phyloP scores from a whole-genome alignment of 352 stramenopile genomes.

The Thalassiosira mediterranea region DNA sequence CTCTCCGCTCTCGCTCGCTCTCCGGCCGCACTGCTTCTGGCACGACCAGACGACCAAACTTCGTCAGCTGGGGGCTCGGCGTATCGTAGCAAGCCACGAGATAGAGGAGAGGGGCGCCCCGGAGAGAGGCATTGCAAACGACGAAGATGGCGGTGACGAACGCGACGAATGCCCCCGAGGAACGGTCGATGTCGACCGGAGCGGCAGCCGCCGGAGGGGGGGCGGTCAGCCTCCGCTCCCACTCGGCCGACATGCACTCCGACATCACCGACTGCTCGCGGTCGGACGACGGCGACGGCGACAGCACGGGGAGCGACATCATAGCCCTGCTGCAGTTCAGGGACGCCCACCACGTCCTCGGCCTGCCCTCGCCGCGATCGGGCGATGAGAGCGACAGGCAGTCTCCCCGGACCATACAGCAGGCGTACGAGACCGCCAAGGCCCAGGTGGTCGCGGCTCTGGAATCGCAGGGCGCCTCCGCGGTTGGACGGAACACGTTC shows the following conservation, averaged over 20 bases:
- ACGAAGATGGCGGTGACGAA: no score
- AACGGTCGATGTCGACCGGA: no score
- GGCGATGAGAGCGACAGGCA: not conserved
- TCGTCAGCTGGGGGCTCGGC: no score
- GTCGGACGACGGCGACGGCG: conserved; percentile 10
- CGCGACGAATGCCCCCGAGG: no score
- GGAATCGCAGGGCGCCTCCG: conserved; percentile 11
- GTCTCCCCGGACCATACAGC: conserved; percentile 14
- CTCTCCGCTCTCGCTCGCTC: no score
- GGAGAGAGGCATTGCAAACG: no score
- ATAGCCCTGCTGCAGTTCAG: conserved; percentile 39
- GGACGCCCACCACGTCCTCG: conserved; percentile 38
- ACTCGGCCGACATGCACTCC: not conserved
- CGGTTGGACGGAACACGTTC: conserved; percentile 21
- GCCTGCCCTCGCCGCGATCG: not conserved
- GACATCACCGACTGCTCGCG: not conserved
- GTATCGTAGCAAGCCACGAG: no score
- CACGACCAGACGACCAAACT: no score
- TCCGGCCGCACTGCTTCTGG: no score
- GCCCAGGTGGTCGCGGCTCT: conserved; percentile 25
- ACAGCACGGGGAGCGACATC: conserved; percentile 18
- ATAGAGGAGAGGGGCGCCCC: no score
- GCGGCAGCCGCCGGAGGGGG: not conserved
- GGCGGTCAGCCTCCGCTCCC: not conserved
- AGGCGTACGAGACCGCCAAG: conserved; percentile 16